Base-by-base conservation (phyloP, 2,329 filamentous ascomycete species). In the Rutstroemia sp. region DNA sequence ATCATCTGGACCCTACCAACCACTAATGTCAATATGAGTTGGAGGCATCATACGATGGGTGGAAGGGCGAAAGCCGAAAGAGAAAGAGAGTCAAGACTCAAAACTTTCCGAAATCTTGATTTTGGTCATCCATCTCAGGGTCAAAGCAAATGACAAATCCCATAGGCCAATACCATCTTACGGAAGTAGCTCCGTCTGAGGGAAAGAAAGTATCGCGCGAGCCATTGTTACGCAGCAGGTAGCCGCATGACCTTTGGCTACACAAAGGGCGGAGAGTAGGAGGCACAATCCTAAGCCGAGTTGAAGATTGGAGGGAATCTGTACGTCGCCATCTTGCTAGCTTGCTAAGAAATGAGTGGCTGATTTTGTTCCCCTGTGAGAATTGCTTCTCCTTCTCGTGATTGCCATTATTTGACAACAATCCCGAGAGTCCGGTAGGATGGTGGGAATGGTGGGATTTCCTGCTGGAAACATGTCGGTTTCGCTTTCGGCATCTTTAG, bases 291-390 rank as follows among this genome's bases (percentile, higher is more conserved):
- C 41, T 44, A 44, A 44, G 21, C 41, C 41, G 18, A 46, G 46
- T 49, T 25, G 30, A 38, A 49, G 49, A 41, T 55, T 50, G 46
- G 38, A 42, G 46, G 52, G 42, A 46, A 50, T 55, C 52, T 55
- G 52, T 55, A 7, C 52, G 25, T 55, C 46, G 52, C 52, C 52
- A 55, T 55, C 52, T 55, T 44, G 46, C 46, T 55, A 46, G 41
- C 52, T 55, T 37, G 37, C 46, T 55, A 37, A 44, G 18, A 21
- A 44, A 44, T 9, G 41, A 44, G 18, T 21, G 18, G 41, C 21
- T 44, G 8, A 10, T 44, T 44, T 44, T 44, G 18, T 21, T 44
- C 21, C 18, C 18, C 5, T 18, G 41, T 10, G 9, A 34, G 30
- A 14, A 3, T 39, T 49, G 30, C 6, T 27, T 48, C n/a, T 49